Evolutionary conservation across 1,284 basidiomycete genomes (phyloP), one percentile per base, ranked within the genome.

Genomic region (Violaceomyces palustris): DNA sequence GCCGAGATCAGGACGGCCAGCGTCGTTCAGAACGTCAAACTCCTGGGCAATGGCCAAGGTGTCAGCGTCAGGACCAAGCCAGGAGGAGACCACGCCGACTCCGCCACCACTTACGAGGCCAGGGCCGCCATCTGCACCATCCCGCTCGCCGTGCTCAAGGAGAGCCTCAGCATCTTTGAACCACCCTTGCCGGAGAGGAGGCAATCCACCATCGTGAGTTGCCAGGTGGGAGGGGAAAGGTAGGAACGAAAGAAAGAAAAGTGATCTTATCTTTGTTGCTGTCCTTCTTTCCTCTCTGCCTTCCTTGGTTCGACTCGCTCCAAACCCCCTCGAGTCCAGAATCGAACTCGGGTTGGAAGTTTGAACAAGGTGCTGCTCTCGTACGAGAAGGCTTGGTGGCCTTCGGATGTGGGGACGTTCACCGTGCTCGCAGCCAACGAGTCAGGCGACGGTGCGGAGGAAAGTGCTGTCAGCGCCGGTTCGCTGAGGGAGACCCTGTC

Each of bases 341-440:
- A 67, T 26, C 48, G 61, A 6, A 59, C 73, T 0, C 42, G 44
- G 8, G 50, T 58, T 6, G 74, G 74, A 5, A 37, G 61, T 21
- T 58, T 61, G 6, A 77, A 69, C 58, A 45, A 50, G 3, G 75
- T 61, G 24, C 64, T 78, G 6, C 53, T 79, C 12, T 51, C 64
- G 10, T 79, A 79, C 60, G 49, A 67, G 0, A 26, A 54, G 1
- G 72, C 76, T 2, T 79, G 78, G 78, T 79, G 78, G 78, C 58
- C 66, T 9, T 61, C 67, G 6, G 59, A 59, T 5, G 54, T 67
- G 7, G 75, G 75, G 0, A 74, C 73, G 2, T 77, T 77, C 63
- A 74, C 74, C 19, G 66, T 78, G 45, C 67, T 78, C 72, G 19
- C 43, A 41, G 1, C 18, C 34, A 11, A 38, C 49, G 35, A 19